A percentile compares a stretch with the other conserved stretches of the same genome.
Evolutionary conservation across 2,329 filamentous ascomycete species (phyloP).

Genomic region (Aplosporella prunicola): DNA sequence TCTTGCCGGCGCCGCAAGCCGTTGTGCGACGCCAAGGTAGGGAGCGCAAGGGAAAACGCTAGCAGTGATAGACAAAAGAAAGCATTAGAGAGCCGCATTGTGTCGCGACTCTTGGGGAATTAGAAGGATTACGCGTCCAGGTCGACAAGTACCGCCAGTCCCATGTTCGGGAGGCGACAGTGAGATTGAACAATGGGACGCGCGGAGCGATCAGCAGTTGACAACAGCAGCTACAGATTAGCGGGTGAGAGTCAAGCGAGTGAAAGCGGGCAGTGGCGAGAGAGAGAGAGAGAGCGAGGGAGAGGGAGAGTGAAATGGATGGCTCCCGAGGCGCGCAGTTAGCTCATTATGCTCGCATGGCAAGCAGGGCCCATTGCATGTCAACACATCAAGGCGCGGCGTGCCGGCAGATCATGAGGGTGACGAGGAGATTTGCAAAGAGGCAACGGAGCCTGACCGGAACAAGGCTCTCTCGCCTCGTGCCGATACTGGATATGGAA

Average conservation of each 20-base stretch:
- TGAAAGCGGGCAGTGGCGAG: constrained; percentile 13
- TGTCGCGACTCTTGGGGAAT: too few species aligned
- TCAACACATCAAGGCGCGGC: constrained; percentile 6
- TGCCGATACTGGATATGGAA: constrained; percentile 7
- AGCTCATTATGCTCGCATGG: constrained; percentile 7
- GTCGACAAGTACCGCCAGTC: too few species aligned
- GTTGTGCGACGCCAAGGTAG: background rate
- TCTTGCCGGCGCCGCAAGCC: background rate
- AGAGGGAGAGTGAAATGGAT: constrained; percentile 18
- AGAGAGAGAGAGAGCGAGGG: constrained; percentile 20
- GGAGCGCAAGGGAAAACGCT: too few species aligned
- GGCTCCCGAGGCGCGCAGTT: constrained; percentile 19
- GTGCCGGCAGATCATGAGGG: constrained; percentile 4
- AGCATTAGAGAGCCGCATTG: background rate
- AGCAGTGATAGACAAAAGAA: background rate
- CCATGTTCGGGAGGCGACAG: too few species aligned
- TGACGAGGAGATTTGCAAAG: constrained; percentile 7
- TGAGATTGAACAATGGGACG: too few species aligned
- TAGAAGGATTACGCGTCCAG: too few species aligned
- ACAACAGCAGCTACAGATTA: too few species aligned
- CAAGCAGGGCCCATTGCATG: constrained; percentile 8
- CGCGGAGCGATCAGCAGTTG: too few species aligned
- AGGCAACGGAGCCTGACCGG: background rate
- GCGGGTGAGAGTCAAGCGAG: too few species aligned
- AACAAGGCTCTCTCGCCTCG: constrained; percentile 3